Evolutionary conservation across 2,329 filamentous ascomycete species (phyloP).

Genomic region (Mycosphaerelloides madeirae): DNA sequence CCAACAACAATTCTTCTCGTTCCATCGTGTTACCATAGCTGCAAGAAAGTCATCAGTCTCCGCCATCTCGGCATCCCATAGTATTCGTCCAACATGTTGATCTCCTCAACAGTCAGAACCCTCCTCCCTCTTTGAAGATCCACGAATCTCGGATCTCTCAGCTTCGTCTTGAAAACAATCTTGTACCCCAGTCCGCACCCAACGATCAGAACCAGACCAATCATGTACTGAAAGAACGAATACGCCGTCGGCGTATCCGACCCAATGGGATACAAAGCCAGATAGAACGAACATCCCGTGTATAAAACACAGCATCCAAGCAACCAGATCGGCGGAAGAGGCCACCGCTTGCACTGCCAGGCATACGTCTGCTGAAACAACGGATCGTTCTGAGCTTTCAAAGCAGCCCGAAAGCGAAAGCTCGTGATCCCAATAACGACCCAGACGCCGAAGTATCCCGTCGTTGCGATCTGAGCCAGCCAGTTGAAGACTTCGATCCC

Average conservation of each 20-base stretch:
- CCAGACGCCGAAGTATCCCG: constrained; percentile 72
- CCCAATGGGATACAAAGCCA: constrained; percentile 21
- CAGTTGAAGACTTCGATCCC: constrained; percentile 65
- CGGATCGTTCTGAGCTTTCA: constrained; percentile 59
- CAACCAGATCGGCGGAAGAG: constrained; percentile 10
- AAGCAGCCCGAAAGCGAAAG: constrained; percentile 79
- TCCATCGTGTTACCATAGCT: constrained; percentile 10
- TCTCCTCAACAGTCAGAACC: constrained; percentile 13
- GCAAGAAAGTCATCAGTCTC: constrained; percentile 5
- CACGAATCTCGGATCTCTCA: constrained; percentile 10
- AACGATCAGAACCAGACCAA: constrained; percentile 53
- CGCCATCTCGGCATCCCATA: constrained; percentile 7
- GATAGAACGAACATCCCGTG: constrained; percentile 11
- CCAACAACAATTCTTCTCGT: too few relatives aligned
- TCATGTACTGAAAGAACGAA: constrained; percentile 18
- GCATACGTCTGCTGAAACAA: constrained; percentile 59
- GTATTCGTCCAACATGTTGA: constrained; percentile 12
- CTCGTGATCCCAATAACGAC: constrained; percentile 76
- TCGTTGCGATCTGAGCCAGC: constrained; percentile 66
- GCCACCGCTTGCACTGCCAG: constrained; percentile 56
- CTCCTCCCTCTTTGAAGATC: constrained; percentile 10
- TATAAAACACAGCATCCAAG: constrained; percentile 13
- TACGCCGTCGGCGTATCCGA: constrained; percentile 31
- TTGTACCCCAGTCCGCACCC: constrained; percentile 8
- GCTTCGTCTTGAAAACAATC: constrained; percentile 9